Base-by-base conservation (phyloP, 2,329 filamentous ascomycete species). In the Monilinia aucupariae region DNA sequence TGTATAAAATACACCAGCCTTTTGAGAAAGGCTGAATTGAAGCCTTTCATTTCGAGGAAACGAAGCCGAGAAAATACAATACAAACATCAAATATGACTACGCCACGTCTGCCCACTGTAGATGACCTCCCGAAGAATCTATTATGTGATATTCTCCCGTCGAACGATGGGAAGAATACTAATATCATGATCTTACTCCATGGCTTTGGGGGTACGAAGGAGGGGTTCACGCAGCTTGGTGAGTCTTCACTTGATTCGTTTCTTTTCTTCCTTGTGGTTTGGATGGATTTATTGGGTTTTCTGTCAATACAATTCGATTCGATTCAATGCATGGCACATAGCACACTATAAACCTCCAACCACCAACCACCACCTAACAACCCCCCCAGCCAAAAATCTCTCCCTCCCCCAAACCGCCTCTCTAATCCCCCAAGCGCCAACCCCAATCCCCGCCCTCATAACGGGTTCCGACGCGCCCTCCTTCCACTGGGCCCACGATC, bases 101-200 rank as follows among this genome's bases (percentile, higher is more conserved):
- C 49, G 30, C 59, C 59, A 55, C 64, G 68, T 9, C 69, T 75
- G 30, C 79, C 80, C 30, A 68, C 71, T 27, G 68, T 69, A 47
- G 70, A 76, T 61, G 79, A 83, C 71, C 82, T 84, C 66, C 78
- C 81, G 15, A 64, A 76, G 17, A 80, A 72, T 75, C 75, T 70
- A 65, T 74, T 59, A 68, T 75, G 69, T 54, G 68, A 67, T 56
- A 71, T 75, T 37, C 67, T 71, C 66, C 75, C 68, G 58, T 72
- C 69, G 52, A 70, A 65, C 64, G 71, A 63, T 60, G 59, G 76
- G 61, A 75, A 79, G 25, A 73, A 76, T 5, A 74, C 82, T 27
- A 89, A 89, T 72, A 75, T 88, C 66, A 81, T 90, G 50, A 75
- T 90, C 70, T 81, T 90, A 41, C 81, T 90, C 5, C 87, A 90